phyloP scores from a whole-genome alignment of 345 rosid species.

The Erucastrum elatum region DNA sequence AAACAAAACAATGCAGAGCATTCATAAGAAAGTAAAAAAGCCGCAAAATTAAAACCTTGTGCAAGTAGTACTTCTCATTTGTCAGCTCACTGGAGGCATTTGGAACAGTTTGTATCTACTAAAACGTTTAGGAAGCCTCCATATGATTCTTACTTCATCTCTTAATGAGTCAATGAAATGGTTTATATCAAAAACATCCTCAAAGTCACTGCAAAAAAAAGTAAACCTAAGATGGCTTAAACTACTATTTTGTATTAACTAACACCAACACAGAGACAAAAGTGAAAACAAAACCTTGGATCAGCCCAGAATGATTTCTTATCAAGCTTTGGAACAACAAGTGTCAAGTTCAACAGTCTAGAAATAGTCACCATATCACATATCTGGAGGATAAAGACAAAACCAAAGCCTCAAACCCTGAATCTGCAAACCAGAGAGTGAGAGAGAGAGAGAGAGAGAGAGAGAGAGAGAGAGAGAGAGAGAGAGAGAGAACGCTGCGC shows the following conservation, averaged over 20 bases:
- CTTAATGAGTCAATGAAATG: slow-evolving; percentile 88
- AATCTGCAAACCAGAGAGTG: background rate
- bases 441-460: background rate
- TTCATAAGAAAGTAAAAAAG: background rate
- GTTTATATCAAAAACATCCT: slow-evolving; percentile 71
- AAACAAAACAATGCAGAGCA: background rate
- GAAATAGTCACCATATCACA: slow-evolving; percentile 91
- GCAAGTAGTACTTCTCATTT: slow-evolving; percentile 66
- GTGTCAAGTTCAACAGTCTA: slow-evolving; percentile 81
- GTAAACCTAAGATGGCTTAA: slow-evolving; percentile 13
- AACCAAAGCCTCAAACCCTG: background rate
- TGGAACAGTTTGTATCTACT: slow-evolving; percentile 45
- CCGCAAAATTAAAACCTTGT: slow-evolving; percentile 53
- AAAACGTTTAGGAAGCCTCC: slow-evolving; percentile 70
- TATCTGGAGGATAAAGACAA: slow-evolving; percentile 47
- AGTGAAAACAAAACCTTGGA: slow-evolving; percentile 55
- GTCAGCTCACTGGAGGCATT: slow-evolving; percentile 97
- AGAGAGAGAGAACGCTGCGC: slow-evolving; percentile 26
- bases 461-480: background rate
- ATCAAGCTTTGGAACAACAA: slow-evolving; percentile 95
- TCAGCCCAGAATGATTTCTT: slow-evolving; percentile 97
- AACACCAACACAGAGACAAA: background rate
- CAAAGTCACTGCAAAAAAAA: slow-evolving; percentile 72
- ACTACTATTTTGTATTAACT: background rate
- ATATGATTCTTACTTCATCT: slow-evolving; percentile 84